Percentiles rank a stretch among this genome's conserved stretches.
Conservation (phyloP, 208 protist species). For the Leishmania mexicana region DNA sequence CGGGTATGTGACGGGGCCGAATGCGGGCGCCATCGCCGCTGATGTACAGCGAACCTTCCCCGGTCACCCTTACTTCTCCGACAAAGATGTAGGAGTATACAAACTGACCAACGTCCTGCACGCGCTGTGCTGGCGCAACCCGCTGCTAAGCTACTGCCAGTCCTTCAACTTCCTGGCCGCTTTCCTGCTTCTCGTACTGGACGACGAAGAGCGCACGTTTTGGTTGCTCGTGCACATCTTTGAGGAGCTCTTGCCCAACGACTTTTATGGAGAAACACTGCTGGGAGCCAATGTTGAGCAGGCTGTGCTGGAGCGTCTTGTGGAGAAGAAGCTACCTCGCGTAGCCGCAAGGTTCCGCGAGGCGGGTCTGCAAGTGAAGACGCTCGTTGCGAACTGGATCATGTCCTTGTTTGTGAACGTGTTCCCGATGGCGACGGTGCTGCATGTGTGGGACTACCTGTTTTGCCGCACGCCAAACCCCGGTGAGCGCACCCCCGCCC, state of each 20-base stretch:
- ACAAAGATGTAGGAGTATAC: slow-evolving; percentile 47
- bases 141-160: slow-evolving; percentile 81
- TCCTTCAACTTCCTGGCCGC: slow-evolving; percentile 79
- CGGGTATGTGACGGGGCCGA: slow-evolving; percentile 48
- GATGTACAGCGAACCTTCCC: slow-evolving; percentile 79
- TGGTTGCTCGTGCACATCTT: slow-evolving; percentile 65
- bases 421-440: slow-evolving; percentile 52
- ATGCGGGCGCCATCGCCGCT: slow-evolving; percentile 49
- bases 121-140: slow-evolving; percentile 79
- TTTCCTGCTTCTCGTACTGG: slow-evolving; percentile 60
- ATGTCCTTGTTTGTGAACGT: slow-evolving; percentile 74
- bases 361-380: slow-evolving; percentile 49
- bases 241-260: slow-evolving; percentile 71
- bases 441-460: slow-evolving; percentile 74
- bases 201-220: slow-evolving; percentile 72
- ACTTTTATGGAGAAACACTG: slow-evolving; percentile 68
- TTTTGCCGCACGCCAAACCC: slow-evolving; percentile 30
- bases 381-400: slow-evolving; percentile 64
- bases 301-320: slow-evolving; percentile 43
- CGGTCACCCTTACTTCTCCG: slow-evolving; percentile 71
- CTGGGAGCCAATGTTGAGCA: slow-evolving; percentile 74
- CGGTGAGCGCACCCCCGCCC: slow-evolving; percentile 31
- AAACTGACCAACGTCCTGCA: slow-evolving; percentile 72
- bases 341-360: slow-evolving; percentile 37
- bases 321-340: slow-evolving; percentile 48